Conservation (phyloP, 306 rosid genomes). For the Citrullus mucosospermus region DNA sequence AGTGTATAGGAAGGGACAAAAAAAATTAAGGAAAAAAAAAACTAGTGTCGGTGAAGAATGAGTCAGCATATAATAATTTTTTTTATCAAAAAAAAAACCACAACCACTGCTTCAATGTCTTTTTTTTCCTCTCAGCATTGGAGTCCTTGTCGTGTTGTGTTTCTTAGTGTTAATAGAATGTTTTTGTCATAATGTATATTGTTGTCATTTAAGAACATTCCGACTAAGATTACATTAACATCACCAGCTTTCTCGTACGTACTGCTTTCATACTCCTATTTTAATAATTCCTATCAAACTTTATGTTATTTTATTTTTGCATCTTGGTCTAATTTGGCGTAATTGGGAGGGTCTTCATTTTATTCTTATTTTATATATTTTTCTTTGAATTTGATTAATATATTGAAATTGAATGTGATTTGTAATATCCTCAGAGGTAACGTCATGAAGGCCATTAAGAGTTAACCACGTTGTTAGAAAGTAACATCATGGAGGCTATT, state of each 20-base stretch:
- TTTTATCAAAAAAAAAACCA: not conserved
- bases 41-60: conserved; percentile 1
- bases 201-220: conserved; percentile 2
- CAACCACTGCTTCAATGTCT: not conserved
- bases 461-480: too few species aligned
- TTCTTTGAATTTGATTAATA: not conserved
- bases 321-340: not conserved
- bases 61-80: not conserved
- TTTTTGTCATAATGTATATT: not conserved
- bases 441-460: too few species aligned
- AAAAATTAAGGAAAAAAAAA: not conserved
- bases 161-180: not conserved
- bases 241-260: not conserved
- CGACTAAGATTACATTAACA: conserved; percentile 9
- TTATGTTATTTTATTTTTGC: not conserved
- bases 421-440: too few species aligned
- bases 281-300: not conserved
- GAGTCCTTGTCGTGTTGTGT: not conserved
- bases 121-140: not conserved
- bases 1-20: not conserved
- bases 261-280: not conserved
- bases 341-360: not conserved
- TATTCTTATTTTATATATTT: not conserved
- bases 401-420: not conserved
- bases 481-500: too few species aligned